These are phyloP conservation scores for Globisporangium parvum DNA, from an alignment of 352 stramenopile species.

Conservation along the genomic window DNA sequence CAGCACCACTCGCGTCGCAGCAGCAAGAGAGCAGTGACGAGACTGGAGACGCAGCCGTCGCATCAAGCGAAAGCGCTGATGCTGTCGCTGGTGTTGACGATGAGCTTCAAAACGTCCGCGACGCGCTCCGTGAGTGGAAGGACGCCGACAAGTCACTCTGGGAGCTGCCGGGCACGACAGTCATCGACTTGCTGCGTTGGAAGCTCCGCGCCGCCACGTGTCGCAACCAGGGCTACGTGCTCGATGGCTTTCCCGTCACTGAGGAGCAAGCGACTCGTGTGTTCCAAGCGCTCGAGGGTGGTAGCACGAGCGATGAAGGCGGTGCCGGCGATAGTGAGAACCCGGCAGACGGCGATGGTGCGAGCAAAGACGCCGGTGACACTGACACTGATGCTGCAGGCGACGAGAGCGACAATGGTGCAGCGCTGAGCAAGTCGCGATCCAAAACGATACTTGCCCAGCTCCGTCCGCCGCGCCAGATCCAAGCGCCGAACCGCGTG, in stretches of 20 bases:
- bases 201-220: constrained; percentile 50
- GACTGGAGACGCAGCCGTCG: not conserved
- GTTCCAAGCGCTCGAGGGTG: constrained; percentile 23
- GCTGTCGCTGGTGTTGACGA: constrained; percentile 7
- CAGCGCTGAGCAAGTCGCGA: constrained; percentile 23
- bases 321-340: constrained; percentile 11
- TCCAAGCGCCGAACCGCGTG: constrained; percentile 63
- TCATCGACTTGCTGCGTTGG: constrained; percentile 57
- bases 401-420: constrained; percentile 9
- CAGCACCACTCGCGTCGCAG: constrained; percentile 17
- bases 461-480: constrained; percentile 29
- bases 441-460: constrained; percentile 34
- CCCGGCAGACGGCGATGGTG: constrained; percentile 10
- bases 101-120: constrained; percentile 35
- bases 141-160: constrained; percentile 13
- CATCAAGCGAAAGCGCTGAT: constrained; percentile 7
- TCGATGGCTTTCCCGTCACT: constrained; percentile 57
- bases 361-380: constrained; percentile 13
- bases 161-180: constrained; percentile 26
- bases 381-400: constrained; percentile 13
- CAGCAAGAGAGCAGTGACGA: constrained; percentile 14
- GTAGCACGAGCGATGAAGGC: constrained; percentile 10
- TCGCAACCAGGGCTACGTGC: constrained; percentile 80
- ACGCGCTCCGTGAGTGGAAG: constrained; percentile 30
- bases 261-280: constrained; percentile 39